These are phyloP conservation scores for Pyrenochaeta sp. DNA, from an alignment of 2,329 filamentous ascomycete genomes.

Conservation along the genomic window DNA sequence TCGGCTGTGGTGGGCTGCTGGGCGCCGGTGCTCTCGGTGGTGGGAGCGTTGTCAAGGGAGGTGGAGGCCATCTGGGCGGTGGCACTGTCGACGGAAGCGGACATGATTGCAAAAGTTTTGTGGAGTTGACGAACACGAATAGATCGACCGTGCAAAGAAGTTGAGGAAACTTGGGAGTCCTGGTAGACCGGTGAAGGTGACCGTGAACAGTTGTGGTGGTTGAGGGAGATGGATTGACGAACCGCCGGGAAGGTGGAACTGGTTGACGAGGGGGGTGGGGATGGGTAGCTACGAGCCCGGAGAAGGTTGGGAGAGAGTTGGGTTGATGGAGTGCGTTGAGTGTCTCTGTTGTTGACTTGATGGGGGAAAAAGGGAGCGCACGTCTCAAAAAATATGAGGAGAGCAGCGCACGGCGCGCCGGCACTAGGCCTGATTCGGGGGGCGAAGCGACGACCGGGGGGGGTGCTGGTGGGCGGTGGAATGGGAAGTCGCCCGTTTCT, in stretches of 20 bases:
- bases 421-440: constrained; percentile 37
- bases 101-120: constrained; percentile 75
- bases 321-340: constrained; percentile 39
- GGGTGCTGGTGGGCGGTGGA: too few relatives aligned
- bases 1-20: constrained; percentile 76
- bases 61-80: constrained; percentile 74
- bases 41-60: constrained; percentile 64
- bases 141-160: constrained; percentile 42
- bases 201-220: constrained; percentile 48
- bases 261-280: constrained; percentile 61
- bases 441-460: constrained; percentile 32
- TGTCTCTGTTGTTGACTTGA: constrained; percentile 46
- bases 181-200: constrained; percentile 51
- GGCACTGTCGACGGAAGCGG: constrained; percentile 81
- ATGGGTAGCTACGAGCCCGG: constrained; percentile 61
- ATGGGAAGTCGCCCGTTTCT: constrained; percentile 28
- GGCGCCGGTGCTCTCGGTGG: constrained; percentile 60
- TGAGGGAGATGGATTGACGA: constrained; percentile 51
- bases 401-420: constrained; percentile 31
- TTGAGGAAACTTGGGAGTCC: constrained; percentile 56
- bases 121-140: constrained; percentile 65
- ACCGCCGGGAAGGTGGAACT: constrained; percentile 59
- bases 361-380: constrained; percentile 37
- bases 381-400: constrained; percentile 29
- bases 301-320: constrained; percentile 40